Conservation (phyloP, 2,329 filamentous ascomycete species). For the Ophiostoma sp. region DNA sequence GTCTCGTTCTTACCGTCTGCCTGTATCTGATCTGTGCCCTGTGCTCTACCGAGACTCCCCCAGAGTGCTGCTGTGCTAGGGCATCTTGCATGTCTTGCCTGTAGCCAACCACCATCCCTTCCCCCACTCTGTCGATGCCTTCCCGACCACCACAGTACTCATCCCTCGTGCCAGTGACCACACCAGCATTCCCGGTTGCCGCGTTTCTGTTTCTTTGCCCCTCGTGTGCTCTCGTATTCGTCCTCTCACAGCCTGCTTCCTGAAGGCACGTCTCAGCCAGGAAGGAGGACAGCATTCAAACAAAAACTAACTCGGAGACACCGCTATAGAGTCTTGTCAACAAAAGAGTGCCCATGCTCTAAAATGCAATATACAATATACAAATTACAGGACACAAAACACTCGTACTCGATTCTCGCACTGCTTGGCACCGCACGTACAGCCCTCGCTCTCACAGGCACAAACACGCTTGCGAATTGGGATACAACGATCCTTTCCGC, state of each 20-base stretch:
- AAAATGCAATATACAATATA: not conserved
- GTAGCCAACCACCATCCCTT: constrained; percentile 9
- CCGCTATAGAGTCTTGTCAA: not conserved
- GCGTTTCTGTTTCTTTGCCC: not conserved
- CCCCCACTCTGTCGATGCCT: not conserved
- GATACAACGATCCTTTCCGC: constrained; percentile 17
- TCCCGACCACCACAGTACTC: not conserved
- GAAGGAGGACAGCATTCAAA: not conserved
- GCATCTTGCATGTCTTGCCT: constrained; percentile 20
- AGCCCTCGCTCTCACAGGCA: not conserved
- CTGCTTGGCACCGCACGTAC: constrained; percentile 10
- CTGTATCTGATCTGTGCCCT: not conserved
- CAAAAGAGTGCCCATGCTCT: not conserved
- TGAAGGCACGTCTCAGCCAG: not conserved
- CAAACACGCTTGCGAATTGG: not conserved
- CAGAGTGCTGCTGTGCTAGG: constrained; percentile 2
- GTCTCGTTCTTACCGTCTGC: not conserved
- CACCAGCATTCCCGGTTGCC: constrained; percentile 2
- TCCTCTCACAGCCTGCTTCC: not conserved
- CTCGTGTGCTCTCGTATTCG: not conserved
- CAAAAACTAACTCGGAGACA: not conserved
- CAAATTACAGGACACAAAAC: not conserved
- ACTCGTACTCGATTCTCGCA: not conserved
- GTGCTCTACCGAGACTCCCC: not conserved
- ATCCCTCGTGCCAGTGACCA: constrained; percentile 12